These are phyloP conservation scores for Nematodospora valgi DNA, from an alignment of 805 yeast genomes.

Conservation along the genomic window DNA sequence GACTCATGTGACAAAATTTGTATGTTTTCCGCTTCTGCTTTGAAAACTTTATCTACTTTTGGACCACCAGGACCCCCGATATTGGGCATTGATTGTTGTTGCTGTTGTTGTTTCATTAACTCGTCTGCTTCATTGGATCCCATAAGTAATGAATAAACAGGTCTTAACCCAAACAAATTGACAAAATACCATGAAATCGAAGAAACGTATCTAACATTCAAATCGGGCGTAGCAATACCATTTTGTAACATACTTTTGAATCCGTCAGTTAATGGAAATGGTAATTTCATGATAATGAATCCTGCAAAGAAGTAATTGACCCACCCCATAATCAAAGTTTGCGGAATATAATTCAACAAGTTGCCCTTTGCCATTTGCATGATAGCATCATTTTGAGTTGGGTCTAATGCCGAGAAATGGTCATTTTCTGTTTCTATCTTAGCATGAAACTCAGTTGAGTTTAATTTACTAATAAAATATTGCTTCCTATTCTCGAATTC, in stretches of 20 bases:
- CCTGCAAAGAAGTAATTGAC: conserved; percentile 92
- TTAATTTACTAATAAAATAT: conserved; percentile 45
- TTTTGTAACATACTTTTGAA: conserved; percentile 91
- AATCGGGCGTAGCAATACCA: conserved; percentile 78
- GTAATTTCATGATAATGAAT: conserved; percentile 72
- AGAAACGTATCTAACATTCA: conserved; percentile 89
- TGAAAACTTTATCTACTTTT: conserved; percentile 59
- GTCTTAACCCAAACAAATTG: conserved; percentile 76
- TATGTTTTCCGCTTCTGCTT: conserved; percentile 69
- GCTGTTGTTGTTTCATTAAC: conserved; percentile 36
- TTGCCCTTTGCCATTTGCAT: conserved; percentile 77
- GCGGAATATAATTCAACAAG: conserved; percentile 82
- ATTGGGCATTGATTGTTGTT: conserved; percentile 36
- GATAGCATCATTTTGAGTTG: conserved; percentile 68
- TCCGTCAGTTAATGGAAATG: conserved; percentile 85
- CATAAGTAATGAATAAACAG: conserved; percentile 70
- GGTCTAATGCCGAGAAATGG: conserved; percentile 64
- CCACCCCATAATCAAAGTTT: conserved; percentile 94
- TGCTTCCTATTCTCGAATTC: conserved; percentile 55
- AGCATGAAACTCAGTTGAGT: conserved; percentile 54
- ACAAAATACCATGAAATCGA: conserved; percentile 96
- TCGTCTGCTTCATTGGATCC: conserved; percentile 48
- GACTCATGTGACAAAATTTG: conserved; percentile 54
- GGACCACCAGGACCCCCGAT: conserved; percentile 59
- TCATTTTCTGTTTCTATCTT: conserved; percentile 24